phyloP scores from a whole-genome alignment of 23 red algal genomes.

The Gracilariopsis chorda region DNA sequence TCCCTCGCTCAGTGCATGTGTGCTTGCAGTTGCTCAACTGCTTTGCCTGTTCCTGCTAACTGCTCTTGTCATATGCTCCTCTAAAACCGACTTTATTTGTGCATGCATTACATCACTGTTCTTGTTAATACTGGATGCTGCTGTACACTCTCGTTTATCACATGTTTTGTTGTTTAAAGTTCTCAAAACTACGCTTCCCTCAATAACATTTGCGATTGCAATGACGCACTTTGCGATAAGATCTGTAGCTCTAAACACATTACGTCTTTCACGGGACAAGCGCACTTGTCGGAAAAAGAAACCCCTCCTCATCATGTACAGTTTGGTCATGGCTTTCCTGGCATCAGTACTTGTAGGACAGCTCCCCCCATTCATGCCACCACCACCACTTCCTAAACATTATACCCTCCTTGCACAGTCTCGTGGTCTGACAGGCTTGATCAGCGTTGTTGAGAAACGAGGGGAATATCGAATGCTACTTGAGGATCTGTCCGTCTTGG shows the following conservation, averaged over 20 bases:
- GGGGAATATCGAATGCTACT: slow-evolving; percentile 8
- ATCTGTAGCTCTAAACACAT: neutral
- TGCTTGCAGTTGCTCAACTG: neutral
- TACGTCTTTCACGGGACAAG: neutral
- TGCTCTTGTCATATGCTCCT: neutral
- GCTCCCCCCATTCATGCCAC: neutral
- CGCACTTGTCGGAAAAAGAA: neutral
- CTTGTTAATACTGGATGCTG: neutral
- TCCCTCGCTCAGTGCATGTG: neutral
- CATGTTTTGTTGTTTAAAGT: neutral
- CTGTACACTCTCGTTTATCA: neutral
- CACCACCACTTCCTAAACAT: neutral
- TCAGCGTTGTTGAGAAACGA: slow-evolving; percentile 36
- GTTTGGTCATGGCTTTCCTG: neutral
- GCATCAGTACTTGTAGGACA: neutral
- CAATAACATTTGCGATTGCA: neutral
- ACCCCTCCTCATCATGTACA: neutral
- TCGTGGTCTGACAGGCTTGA: slow-evolving; percentile 44
- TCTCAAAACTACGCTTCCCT: neutral
- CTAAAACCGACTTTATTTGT: neutral
- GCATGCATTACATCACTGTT: neutral
- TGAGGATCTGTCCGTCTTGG: slow-evolving; percentile 50
- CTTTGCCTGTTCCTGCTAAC: neutral
- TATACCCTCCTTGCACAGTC: slow-evolving; percentile 32
- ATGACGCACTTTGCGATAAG: neutral